Evolutionary conservation across 2,329 filamentous ascomycete species (phyloP), one percentile per base, ranked within the genome.

Genomic region (Fusarium udum): DNA sequence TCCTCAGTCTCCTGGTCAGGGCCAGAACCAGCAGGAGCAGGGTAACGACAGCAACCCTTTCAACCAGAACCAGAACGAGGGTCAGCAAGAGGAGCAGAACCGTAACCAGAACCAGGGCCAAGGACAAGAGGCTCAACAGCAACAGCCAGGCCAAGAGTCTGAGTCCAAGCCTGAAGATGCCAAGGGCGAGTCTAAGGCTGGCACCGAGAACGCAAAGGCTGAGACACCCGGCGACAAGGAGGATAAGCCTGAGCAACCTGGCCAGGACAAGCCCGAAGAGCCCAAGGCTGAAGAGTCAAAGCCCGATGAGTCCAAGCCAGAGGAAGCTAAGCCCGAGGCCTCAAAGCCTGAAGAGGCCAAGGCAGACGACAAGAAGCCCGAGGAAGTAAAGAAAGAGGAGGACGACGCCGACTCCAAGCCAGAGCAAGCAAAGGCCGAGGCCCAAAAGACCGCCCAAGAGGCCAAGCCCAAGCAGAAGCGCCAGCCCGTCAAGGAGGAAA

Each of bases 391-490:
- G 64, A 55, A 66, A 31, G 67, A 71, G 15, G 69, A 67, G 39
- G 45, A 36, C 15, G 20, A 48, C 5, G 32, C 52, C 51, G 61
- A 65, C 2, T 48, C 59, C 1, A 63, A 75, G 62, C 45, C 67
- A 6, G 53, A 66, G 42, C 52, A 74, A 39, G 56, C 64, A 45
- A 68, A 69, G 64, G 32, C 64, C 15, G 48, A 53, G 18, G 43
- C 53, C 22, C 24, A 66, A 15, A 69, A 73, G 55, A 24, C 52
- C 18, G 45, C 61, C 32, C 53, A 71, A 15, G 28, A 61, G 37
- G 36, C 57, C 20, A 72, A 75, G 67, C 51, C 68, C 45, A 69
- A 73, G 64, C 55, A 69, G 51, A 53, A 43, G 60, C 59, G 45
- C 34, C 61, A 58, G 40, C 51, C 69, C 22, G 24, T 56, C 22